A percentile compares a stretch with the other conserved stretches of the same genome.
These are phyloP conservation scores for Cladophialophora carrionii DNA, from an alignment of 2,329 filamentous ascomycete genomes.

Conservation along the genomic window DNA sequence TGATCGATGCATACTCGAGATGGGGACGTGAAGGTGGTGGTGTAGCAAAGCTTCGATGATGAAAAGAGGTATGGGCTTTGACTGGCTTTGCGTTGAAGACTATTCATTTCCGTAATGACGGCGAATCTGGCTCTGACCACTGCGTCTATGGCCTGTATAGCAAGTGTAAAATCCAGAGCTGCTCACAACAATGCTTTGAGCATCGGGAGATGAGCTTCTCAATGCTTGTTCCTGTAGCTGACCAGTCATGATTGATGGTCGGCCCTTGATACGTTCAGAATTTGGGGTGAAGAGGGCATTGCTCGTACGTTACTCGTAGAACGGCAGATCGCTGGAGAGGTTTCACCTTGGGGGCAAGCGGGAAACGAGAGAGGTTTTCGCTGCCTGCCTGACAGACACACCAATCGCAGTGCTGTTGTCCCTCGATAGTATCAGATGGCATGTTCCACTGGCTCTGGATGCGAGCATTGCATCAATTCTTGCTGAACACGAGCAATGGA, in stretches of 20 bases:
- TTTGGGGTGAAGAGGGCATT: constrained; percentile 9
- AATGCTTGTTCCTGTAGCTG: constrained; percentile 15
- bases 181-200: neutral
- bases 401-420: neutral
- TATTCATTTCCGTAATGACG: neutral
- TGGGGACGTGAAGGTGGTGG: neutral
- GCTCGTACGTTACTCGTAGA: too few relatives aligned
- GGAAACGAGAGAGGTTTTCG: neutral
- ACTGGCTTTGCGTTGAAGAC: neutral
- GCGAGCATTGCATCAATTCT: constrained; percentile 10
- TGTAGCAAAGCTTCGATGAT: neutral
- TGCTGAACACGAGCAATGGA: constrained; percentile 24
- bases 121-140: neutral
- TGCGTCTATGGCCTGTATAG: neutral
- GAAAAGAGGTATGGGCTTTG: neutral
- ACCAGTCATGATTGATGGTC: constrained; percentile 11
- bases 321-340: neutral
- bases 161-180: neutral
- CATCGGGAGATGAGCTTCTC: neutral
- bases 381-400: neutral
- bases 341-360: constrained; percentile 10
- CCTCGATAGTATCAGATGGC: neutral
- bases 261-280: constrained; percentile 9
- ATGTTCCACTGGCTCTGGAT: neutral
- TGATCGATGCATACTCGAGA: neutral